Base-by-base conservation (phyloP, 805 yeast species). In the Saccharomyces mikatae region DNA sequence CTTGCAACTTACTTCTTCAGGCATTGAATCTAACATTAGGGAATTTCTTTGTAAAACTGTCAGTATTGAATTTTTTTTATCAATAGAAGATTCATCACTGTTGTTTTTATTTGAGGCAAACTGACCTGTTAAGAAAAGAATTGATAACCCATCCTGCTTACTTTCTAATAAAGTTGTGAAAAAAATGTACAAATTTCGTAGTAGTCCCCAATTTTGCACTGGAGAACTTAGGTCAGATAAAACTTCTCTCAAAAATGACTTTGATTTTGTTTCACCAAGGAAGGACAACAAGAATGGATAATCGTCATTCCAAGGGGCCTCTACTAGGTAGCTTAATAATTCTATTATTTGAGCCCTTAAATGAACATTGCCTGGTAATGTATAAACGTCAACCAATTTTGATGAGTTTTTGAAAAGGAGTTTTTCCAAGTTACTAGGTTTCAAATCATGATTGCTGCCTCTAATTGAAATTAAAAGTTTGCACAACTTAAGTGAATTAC, bases 201-300 rank as follows among this genome's bases (percentile, higher is more conserved):
- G 80, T 48, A 83, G 70, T n/a, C 68, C 67, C 55, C 76, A 76
- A 58, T 78, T 80, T 52, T 80, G 82, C 57, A 82, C 73, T 0
- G 80, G 73, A 58, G 79, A 80, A 29, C 79, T 77, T 61, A 90
- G 72, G 60, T 88, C 90, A 0, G 76, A 59, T 0, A 82, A 78
- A 29, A 92, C 67, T 1, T 85, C 77, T n/a, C 76, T 74, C 9
- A 88, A 72, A 29, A 92, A 74, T 3, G 80, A 69, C 28, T 76
- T 77, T 0, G 96, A 79, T 59, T 80, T 77, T 21, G 76, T 74
- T n/a, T 78, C 74, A 3, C 96, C 94, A 52, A 92, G 71, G 65
- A 89, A 89, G 0, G 97, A 87, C 44, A 92, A 74, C 49, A 92
- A 71, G 0, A 96, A 89, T 3, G 96, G 96, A 32, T 84, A 80